Base-by-base conservation (phyloP, 345 rosid genomes). In the Syzygium aqueum region DNA sequence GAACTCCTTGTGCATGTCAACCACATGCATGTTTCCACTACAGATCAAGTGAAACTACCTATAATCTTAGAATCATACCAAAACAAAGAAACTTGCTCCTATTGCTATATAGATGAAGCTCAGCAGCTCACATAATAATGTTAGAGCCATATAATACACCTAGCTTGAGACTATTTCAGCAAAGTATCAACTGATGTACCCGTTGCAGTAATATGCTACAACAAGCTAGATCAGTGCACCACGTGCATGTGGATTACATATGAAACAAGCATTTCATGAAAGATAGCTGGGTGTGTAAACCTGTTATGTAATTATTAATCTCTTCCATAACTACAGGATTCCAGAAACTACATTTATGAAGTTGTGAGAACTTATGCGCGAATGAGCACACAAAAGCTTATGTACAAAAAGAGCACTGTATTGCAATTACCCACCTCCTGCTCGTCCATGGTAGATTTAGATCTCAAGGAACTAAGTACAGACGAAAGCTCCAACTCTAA, bases 401-500 rank as follows among this genome's bases (percentile, higher is more conserved):
- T 9, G 46, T 33, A 73, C 80, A 73, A 73, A 33, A 33, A 73
- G 3, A 33, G 25, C 6, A 73, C 7, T 6, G 25, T 33, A 16
- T 73, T 73, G 49, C 37, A 65, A 73, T 73, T 37, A 73, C 93
- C 96, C 92, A 92, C 91, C 90, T 89, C 90, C 84, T 88, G 86
- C 84, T 59, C 86, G 93, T 89, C 92, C 85, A 80, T 89, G 87
- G 46, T 30, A 85, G 91, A 85, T 51, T 90, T 90, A 87, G 96
- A 94, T 91, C 94, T 94, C 89, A 95, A 89, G 57, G 90, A 88
- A 52, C 87, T 89, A 88, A 97, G 98, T 49, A 92, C 97, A 77
- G 94, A 93, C 49, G 97, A 94, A 89, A 97, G 98, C 92, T 97
- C 96, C 40, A 90, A 90, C 89, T 94, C 94, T 90, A 97, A 93